Percentiles rank a stretch among this genome's conserved stretches.
phyloP scores from a whole-genome alignment of 1,139 yeast species.

The Hemisphaericaspora xylofermentans region DNA sequence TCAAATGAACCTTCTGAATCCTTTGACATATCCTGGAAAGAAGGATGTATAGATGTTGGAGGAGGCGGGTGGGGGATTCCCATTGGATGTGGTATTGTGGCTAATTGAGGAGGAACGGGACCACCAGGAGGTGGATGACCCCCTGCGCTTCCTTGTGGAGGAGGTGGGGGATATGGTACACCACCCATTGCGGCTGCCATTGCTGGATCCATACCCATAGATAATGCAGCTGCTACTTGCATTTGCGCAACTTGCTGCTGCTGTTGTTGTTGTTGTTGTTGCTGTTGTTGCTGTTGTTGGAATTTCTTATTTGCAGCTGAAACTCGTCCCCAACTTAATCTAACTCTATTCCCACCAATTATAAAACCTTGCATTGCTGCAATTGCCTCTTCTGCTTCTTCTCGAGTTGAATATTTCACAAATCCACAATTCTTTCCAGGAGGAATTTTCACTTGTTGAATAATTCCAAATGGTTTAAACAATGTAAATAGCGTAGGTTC shows the following conservation, averaged over 20 bases:
- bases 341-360: constrained; percentile 79
- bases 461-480: constrained; percentile 82
- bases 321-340: constrained; percentile 87
- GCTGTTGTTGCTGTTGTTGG: constrained; percentile 36
- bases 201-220: constrained; percentile 39
- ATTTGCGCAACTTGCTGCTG: constrained; percentile 28
- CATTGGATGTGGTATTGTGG: constrained; percentile 6
- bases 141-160: constrained; percentile 9
- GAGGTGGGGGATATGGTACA: constrained; percentile 23
- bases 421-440: constrained; percentile 94
- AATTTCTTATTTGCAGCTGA: constrained; percentile 33
- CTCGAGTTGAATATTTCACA: constrained; percentile 75
- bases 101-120: constrained; percentile 11
- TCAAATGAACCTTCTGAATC: constrained; percentile 1
- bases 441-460: constrained; percentile 84
- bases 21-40: constrained; percentile 5
- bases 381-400: constrained; percentile 87
- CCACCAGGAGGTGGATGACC: constrained; percentile 13
- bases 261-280: constrained; percentile 19
- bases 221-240: constrained; percentile 36
- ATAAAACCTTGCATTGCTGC: constrained; percentile 91
- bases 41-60: constrained; percentile 7
- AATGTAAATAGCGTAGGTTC: constrained; percentile 74
- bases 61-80: constrained; percentile 16
- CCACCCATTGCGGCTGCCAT: constrained; percentile 29